phyloP scores from a whole-genome alignment of 441 rosid genomes.

The Aquilaria agallochum region DNA sequence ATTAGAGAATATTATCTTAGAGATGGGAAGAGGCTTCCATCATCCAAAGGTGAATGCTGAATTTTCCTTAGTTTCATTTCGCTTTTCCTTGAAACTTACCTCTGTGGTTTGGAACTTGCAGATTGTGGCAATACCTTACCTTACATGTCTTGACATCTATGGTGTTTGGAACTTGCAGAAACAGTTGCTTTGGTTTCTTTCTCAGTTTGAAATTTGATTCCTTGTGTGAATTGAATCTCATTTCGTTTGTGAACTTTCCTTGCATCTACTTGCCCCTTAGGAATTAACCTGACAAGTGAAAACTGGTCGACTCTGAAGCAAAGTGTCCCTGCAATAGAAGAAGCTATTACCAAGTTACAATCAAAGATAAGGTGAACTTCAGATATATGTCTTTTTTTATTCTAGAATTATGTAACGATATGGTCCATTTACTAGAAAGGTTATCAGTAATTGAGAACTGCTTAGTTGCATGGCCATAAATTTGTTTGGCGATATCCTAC shows the following conservation, averaged over 20 bases:
- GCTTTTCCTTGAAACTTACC: not conserved
- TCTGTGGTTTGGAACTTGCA: no score
- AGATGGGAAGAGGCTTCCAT: conserved; percentile 41
- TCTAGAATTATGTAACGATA: conserved; percentile 4
- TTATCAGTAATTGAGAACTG: conserved; percentile 5
- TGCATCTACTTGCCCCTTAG: conserved; percentile 27
- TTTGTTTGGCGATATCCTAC: not conserved
- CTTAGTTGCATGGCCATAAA: conserved; percentile 1
- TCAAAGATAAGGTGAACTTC: conserved; percentile 45
- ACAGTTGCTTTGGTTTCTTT: no score
- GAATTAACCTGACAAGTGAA: conserved; percentile 46
- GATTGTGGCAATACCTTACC: no score
- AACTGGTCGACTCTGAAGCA: conserved; percentile 55
- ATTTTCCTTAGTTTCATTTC: not conserved
- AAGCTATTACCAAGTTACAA: conserved; percentile 43
- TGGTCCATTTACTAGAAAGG: not conserved
- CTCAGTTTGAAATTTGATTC: no score
- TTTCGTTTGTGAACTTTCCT: conserved; percentile 1
- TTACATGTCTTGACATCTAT: no score
- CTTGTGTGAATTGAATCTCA: no score
- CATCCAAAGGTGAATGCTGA: conserved; percentile 41
- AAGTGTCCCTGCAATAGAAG: conserved; percentile 54
- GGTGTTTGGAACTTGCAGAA: no score
- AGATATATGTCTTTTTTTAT: not conserved
- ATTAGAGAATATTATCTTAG: conserved; percentile 45